Percentiles rank a stretch among this genome's conserved stretches.
phyloP scores from a whole-genome alignment of 225 moss, liverwort and hornwort genomes.

The Marchantia polymorpha region DNA sequence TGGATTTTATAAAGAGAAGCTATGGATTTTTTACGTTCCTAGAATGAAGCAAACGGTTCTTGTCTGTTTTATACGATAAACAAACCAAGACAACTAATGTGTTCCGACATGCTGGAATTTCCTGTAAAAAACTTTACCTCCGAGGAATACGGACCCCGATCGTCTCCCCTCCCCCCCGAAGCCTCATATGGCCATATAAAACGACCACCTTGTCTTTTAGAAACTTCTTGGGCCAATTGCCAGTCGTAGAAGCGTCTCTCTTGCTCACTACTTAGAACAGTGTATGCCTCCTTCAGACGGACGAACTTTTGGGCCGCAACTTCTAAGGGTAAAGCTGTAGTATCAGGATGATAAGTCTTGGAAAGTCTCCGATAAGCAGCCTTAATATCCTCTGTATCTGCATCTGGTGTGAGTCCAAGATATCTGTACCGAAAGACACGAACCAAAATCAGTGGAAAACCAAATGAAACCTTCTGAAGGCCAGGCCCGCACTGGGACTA shows the following conservation, averaged over 20 bases:
- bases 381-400: constrained; percentile 81
- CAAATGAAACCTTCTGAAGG: not conserved
- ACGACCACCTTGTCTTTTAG: constrained; percentile 44
- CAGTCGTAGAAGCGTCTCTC: constrained; percentile 69
- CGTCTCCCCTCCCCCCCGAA: not conserved
- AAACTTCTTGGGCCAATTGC: constrained; percentile 58
- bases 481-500: no score
- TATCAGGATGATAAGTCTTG: constrained; percentile 90
- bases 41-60: no score
- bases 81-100: not conserved
- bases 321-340: constrained; percentile 83
- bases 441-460: not conserved
- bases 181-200: constrained; percentile 48
- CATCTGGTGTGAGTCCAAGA: constrained; percentile 67
- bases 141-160: not conserved
- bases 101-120: not conserved
- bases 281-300: constrained; percentile 88
- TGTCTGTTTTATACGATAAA: no score
- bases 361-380: constrained; percentile 87
- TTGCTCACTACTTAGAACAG: constrained; percentile 66
- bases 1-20: no score
- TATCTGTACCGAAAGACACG: constrained; percentile 49
- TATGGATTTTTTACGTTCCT: no score
- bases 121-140: not conserved
- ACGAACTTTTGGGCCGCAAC: constrained; percentile 89